phyloP scores from a whole-genome alignment of 2,329 filamentous ascomycete species.

The Pseudohalonectria lignicola region DNA sequence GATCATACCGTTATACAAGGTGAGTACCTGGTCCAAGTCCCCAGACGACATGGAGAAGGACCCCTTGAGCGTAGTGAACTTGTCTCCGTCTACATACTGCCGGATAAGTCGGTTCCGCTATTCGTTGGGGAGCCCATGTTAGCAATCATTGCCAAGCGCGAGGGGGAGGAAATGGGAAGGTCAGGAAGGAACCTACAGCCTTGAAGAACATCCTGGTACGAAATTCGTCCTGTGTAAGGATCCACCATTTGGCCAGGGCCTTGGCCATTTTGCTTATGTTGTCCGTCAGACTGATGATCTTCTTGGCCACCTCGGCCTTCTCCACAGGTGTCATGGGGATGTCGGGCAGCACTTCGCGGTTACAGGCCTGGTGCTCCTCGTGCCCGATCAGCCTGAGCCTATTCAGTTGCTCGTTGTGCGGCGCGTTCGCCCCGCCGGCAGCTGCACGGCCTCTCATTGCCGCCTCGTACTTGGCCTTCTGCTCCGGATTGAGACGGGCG shows the following conservation, averaged over 20 bases:
- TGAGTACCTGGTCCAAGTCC: constrained; percentile 38
- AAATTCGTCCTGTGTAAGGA: constrained; percentile 33
- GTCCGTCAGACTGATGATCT: constrained; percentile 26
- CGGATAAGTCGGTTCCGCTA: constrained; percentile 41
- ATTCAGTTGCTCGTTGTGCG: constrained; percentile 25
- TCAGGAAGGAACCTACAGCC: constrained; percentile 27
- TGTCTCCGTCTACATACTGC: constrained; percentile 41
- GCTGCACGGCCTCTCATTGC: constrained; percentile 12
- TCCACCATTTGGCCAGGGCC: constrained; percentile 35
- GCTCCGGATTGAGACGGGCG: constrained; percentile 30
- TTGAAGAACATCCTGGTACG: constrained; percentile 41
- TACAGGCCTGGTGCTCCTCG: constrained; percentile 22
- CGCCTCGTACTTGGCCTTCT: constrained; percentile 32
- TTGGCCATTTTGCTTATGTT: constrained; percentile 34
- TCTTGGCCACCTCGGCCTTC: constrained; percentile 29
- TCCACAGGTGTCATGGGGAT: constrained; percentile 35
- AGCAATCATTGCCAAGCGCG: constrained; percentile 12
- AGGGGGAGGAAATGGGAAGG: neutral
- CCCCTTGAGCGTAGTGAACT: constrained; percentile 31
- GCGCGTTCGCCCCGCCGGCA: constrained; percentile 8
- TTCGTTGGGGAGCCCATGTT: constrained; percentile 13
- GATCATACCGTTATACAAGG: constrained; percentile 39
- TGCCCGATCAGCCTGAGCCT: constrained; percentile 17
- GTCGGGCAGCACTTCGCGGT: constrained; percentile 29
- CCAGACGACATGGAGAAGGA: constrained; percentile 37